Evolutionary conservation across 176 grass and related monocot species (phyloP).

Genomic region (Carex cristatella): DNA sequence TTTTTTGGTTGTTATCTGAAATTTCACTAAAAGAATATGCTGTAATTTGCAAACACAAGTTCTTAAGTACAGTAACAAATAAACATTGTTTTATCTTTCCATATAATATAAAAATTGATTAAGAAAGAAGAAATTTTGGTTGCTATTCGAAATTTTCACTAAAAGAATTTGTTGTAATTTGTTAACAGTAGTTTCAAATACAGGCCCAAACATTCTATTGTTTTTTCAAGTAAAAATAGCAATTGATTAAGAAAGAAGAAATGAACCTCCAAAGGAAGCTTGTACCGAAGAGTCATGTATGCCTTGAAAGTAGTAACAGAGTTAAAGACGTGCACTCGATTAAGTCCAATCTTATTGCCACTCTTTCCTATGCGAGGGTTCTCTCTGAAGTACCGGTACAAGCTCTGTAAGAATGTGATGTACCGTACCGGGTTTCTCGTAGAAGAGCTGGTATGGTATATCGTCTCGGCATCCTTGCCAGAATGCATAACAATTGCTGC

Average conservation of each 20-base stretch:
- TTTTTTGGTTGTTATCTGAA: not conserved
- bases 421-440: constrained; percentile 56
- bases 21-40: not conserved
- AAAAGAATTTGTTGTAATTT: too few relatives aligned
- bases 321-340: constrained; percentile 46
- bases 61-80: not conserved
- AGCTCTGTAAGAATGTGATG: constrained; percentile 35
- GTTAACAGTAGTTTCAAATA: too few relatives aligned
- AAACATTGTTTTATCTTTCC: not conserved
- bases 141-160: too few relatives aligned
- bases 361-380: constrained; percentile 53
- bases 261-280: constrained; percentile 52
- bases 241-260: not conserved
- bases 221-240: not conserved
- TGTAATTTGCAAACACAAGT: not conserved
- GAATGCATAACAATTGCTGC: constrained; percentile 45
- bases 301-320: constrained; percentile 33
- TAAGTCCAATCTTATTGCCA: constrained; percentile 44
- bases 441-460: constrained; percentile 57
- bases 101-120: too few relatives aligned
- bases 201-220: too few relatives aligned
- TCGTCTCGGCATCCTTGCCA: not conserved
- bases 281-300: constrained; percentile 67
- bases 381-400: constrained; percentile 50
- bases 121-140: too few relatives aligned